Base-by-base conservation (phyloP, 2,329 filamentous ascomycete species). In the Pseudopyrenochaeta lycopersici region DNA sequence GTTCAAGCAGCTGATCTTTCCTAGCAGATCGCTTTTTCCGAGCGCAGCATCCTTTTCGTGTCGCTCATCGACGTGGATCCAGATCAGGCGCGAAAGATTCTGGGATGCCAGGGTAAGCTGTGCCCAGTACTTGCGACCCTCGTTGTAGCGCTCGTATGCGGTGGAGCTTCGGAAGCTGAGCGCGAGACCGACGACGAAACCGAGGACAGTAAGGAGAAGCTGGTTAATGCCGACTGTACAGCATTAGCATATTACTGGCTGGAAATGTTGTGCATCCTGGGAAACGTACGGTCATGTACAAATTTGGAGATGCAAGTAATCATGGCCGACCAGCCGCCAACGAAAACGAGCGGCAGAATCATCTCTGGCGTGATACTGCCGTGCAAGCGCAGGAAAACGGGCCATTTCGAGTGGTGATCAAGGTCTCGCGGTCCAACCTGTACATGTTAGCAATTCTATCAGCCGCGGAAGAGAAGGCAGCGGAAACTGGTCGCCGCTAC, bases 101-200 rank as follows among this genome's bases (percentile, higher is more conserved):
- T 85, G 83, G 2, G 81, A 81, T 7, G 78, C 78, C 30, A 86
- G 78, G n/a, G 80, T 79, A 32, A 87, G 71, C 49, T 81, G 78
- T 2, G 63, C 85, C 90, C 63, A 95, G 79, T 71, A 86, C 78
- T 78, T 92, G 81, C 64, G 82, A 77, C 67, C 89, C 58, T 88
- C 72, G 82, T 80, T 73, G 56, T 76, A 76, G 68, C 88, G 85
- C 74, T 93, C 90, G 66, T 92, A 92, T 9, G 90, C 90, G 7
- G 89, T 91, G 1, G 88, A 87, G 63, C 84, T 89, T 56, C 90
- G 86, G 77, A 93, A 91, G 2, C 88, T 90, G 31, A 93, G 80
- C 7, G 87, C 84, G 54, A 92, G 77, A 83, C 87, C 87, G 71
- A 93, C 89, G 54, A 92, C 88, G 78, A 92, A 92, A 87, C 90